Evolutionary conservation across 345 rosid genomes (phyloP).

Genomic region (Schrenkiella parvula): DNA sequence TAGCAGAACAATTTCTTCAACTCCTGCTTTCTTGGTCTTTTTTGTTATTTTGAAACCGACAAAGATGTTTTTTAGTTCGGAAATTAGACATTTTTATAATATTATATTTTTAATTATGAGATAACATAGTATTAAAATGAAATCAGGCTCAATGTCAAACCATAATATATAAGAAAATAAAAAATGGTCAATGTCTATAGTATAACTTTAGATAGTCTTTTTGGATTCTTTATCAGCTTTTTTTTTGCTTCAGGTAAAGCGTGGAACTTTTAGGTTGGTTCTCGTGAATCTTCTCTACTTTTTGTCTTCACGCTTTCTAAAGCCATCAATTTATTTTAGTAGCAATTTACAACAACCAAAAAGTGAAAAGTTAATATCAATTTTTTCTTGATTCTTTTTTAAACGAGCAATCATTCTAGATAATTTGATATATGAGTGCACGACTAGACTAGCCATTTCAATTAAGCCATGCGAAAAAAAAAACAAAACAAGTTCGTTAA

Average conservation of each 20-base stretch:
- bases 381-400: not conserved
- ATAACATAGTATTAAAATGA: conserved; percentile 17
- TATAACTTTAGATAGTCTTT: not conserved
- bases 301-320: not conserved
- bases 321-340: not conserved
- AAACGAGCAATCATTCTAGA: not conserved
- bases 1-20: not conserved
- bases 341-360: not conserved
- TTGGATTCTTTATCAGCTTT: not conserved
- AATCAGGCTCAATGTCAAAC: conserved; percentile 19
- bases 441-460: not conserved
- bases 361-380: not conserved
- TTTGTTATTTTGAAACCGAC: conserved; percentile 20
- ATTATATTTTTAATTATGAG: not conserved
- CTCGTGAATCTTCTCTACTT: conserved; percentile 22
- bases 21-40: not conserved
- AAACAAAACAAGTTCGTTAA: too few relatives aligned
- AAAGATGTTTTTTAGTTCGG: not conserved
- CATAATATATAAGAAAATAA: not conserved
- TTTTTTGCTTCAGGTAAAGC: conserved; percentile 1
- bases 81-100: not conserved
- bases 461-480: too few relatives aligned
- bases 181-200: conserved; percentile 9
- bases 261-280: conserved; percentile 26
- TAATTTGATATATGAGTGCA: not conserved